Conservation (phyloP, 345 rosid genomes). For the Eutrema heterophyllum region DNA sequence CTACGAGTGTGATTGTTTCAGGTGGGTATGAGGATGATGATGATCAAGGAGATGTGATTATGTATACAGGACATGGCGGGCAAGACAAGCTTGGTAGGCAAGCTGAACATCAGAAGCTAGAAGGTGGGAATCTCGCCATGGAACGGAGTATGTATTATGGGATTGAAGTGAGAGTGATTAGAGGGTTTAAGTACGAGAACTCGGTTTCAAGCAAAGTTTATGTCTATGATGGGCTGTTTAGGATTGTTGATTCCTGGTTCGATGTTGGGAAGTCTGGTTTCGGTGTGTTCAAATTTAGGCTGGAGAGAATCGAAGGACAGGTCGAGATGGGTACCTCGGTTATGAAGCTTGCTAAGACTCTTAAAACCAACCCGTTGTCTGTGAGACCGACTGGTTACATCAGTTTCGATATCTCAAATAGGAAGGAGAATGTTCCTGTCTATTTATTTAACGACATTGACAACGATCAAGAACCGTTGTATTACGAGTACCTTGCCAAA, state of each 20-base stretch:
- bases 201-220: constrained; percentile 49
- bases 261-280: constrained; percentile 92
- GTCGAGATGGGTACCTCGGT: constrained; percentile 73
- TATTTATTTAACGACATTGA: constrained; percentile 76
- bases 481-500: constrained; percentile 61
- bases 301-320: constrained; percentile 77
- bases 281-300: constrained; percentile 72
- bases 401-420: constrained; percentile 66
- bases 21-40: constrained; percentile 92
- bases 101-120: constrained; percentile 66
- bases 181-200: constrained; percentile 66
- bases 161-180: constrained; percentile 74
- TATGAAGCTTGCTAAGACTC: constrained; percentile 58
- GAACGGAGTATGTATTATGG: constrained; percentile 81
- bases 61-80: constrained; percentile 88
- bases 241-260: constrained; percentile 78
- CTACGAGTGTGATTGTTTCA: constrained; percentile 79
- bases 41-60: constrained; percentile 62
- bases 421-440: constrained; percentile 61
- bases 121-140: constrained; percentile 86
- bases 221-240: constrained; percentile 86
- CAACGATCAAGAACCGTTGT: constrained; percentile 70
- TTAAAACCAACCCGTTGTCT: constrained; percentile 48
- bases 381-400: constrained; percentile 71
- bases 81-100: constrained; percentile 67